Base-by-base conservation (phyloP, 169 alveolate species). In the Eimeria acervulina region DNA sequence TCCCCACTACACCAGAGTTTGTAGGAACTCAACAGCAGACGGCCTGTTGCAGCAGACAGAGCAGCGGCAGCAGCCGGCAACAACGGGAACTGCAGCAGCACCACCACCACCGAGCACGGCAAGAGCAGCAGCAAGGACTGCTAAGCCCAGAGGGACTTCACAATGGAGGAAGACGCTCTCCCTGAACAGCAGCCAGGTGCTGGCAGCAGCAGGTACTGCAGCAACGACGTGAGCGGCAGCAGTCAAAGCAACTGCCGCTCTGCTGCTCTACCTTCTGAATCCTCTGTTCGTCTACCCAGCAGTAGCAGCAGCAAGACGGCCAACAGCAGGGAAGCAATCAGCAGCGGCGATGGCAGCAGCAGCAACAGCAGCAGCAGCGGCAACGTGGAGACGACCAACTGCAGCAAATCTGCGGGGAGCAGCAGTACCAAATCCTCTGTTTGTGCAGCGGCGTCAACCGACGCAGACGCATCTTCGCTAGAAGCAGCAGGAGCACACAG, bases 171-270 rank as follows among this genome's bases (percentile, higher is more conserved):
- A 15, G 76, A 33, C 38, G 1, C 59, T 4, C 36, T 31, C 42
- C 52, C 59, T 59, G 93, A 26, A 80, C 93, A 23, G 80, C 61
- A 84, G 52, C 80, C 59, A 23, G 55, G 38, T 26, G 93, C 76
- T 52, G 80, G 59, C 59, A 51, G 59, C 70, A 80, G 68, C 90
- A 13, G 78, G 42, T 52, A 66, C 42, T 55, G 36, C 78, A n/a
- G 59, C 93, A 84, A 17, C 59, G 21, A 51, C 15, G 15, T 51
- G 59, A 51, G 74, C 80, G 59, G 90, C 42, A 42, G 90, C 72
- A 21, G 59, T 21, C 13, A n/a, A 26, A 13, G 44, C 52, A 10
- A 26, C 83, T 26, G 61, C 38, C 21, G 55, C 15, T 42, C 31
- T 36, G 61, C 61, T 74, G 85, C 31, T 1, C 52, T 33, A n/a